Conservation (phyloP, 108 stramenopile genomes). For the Cyclotella baltica region DNA sequence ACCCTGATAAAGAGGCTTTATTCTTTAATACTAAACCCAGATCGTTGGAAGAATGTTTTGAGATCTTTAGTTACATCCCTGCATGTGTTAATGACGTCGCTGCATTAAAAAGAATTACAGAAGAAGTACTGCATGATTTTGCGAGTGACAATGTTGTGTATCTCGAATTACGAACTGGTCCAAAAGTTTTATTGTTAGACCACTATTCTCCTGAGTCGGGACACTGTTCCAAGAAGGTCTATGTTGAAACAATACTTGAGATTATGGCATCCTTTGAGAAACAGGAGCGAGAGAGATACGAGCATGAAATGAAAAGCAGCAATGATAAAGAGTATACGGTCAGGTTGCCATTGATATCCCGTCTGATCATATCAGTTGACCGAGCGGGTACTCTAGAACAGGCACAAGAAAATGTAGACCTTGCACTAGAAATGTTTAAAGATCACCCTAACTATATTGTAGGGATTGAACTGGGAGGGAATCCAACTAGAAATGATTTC, state of each 20-base stretch:
- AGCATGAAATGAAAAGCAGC: slow-evolving; percentile 11
- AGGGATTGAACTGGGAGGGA: slow-evolving; percentile 93
- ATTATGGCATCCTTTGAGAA: slow-evolving; percentile 62
- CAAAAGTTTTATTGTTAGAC: slow-evolving; percentile 59
- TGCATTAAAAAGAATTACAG: slow-evolving; percentile 66
- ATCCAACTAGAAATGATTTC: slow-evolving; percentile 73
- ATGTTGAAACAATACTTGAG: slow-evolving; percentile 66
- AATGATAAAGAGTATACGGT: neutral
- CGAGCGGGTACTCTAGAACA: slow-evolving; percentile 52
- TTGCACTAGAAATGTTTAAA: slow-evolving; percentile 60
- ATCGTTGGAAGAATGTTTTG: slow-evolving; percentile 81
- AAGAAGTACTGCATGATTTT: slow-evolving; percentile 83
- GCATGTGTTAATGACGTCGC: slow-evolving; percentile 62
- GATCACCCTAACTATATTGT: slow-evolving; percentile 57
- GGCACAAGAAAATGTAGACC: slow-evolving; percentile 60
- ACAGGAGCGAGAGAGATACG: slow-evolving; percentile 45
- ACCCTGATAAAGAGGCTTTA: slow-evolving; percentile 33
- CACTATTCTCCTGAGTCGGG: slow-evolving; percentile 7
- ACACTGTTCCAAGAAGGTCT: slow-evolving; percentile 54
- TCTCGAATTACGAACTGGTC: slow-evolving; percentile 88
- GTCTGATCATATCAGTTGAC: slow-evolving; percentile 80
- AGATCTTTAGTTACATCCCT: slow-evolving; percentile 83
- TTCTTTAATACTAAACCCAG: slow-evolving; percentile 56
- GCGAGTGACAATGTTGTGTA: slow-evolving; percentile 74
- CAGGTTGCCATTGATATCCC: slow-evolving; percentile 58